phyloP scores from a whole-genome alignment of 2,329 filamentous ascomycete genomes.

The Claviceps africana region DNA sequence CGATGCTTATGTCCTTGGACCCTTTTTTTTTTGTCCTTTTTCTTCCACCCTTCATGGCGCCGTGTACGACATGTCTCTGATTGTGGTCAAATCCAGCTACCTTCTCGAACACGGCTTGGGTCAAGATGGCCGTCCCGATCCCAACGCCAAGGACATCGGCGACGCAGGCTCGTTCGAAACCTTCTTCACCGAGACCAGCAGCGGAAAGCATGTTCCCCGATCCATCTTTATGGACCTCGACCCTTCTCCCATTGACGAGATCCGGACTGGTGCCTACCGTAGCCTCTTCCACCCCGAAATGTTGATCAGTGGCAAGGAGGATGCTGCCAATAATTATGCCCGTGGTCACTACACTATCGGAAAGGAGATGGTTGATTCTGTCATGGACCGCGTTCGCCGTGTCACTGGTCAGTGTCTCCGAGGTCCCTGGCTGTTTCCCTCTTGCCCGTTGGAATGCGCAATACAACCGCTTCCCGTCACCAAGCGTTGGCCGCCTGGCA shows the following conservation, averaged over 20 bases:
- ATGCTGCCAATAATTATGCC: constrained; percentile 66
- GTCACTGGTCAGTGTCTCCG: constrained; percentile 49
- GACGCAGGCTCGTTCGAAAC: constrained; percentile 56
- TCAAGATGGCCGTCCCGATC: constrained; percentile 48
- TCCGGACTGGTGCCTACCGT: constrained; percentile 53
- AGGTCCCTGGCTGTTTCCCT: too few relatives aligned
- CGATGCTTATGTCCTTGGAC: not conserved
- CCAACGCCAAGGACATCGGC: constrained; percentile 42
- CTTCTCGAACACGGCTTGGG: constrained; percentile 59
- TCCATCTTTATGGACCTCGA: constrained; percentile 61
- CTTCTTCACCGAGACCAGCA: constrained; percentile 60
- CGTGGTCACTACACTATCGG: constrained; percentile 65
- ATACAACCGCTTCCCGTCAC: not conserved
- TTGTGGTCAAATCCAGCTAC: constrained; percentile 35
- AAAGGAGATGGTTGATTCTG: constrained; percentile 61
- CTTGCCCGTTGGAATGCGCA: too few relatives aligned
- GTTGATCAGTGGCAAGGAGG: constrained; percentile 60
- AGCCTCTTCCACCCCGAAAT: constrained; percentile 61
- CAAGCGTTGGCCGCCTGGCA: too few relatives aligned
- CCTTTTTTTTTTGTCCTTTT: too few relatives aligned
- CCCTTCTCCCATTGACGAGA: constrained; percentile 61
- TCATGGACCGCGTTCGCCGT: constrained; percentile 56
- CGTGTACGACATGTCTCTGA: constrained; percentile 10
- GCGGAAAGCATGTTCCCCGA: constrained; percentile 57
- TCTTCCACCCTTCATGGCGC: too few relatives aligned